phyloP scores from a whole-genome alignment of 306 rosid species.

The Quercus mongolica region DNA sequence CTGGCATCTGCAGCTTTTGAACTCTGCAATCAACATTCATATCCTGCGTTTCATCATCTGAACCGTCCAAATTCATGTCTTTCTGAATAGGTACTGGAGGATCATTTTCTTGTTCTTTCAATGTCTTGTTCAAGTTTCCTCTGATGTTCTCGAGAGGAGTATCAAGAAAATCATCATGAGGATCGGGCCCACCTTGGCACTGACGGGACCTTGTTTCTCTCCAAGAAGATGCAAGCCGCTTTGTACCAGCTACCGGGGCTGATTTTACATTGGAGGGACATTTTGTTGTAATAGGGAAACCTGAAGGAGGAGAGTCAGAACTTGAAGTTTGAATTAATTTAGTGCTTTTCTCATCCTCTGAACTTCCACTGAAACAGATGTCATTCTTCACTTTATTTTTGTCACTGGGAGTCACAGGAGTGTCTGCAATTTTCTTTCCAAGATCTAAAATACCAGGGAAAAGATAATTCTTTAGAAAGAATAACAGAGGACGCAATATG shows the following conservation, averaged over 20 bases:
- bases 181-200: slow-evolving; percentile 68
- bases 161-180: slow-evolving; percentile 90
- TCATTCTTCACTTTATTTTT: slow-evolving; percentile 35
- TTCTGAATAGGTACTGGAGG: slow-evolving; percentile 21
- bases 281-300: slow-evolving; percentile 31
- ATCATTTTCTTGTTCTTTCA: slow-evolving; percentile 29
- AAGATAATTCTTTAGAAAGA: slow-evolving; percentile 8
- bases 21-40: slow-evolving; percentile 35
- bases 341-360: slow-evolving; percentile 34
- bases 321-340: slow-evolving; percentile 18
- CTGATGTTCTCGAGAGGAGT: slow-evolving; percentile 80
- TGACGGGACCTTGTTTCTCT: slow-evolving; percentile 72
- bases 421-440: slow-evolving; percentile 35
- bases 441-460: slow-evolving; percentile 37
- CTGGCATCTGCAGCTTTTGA: slow-evolving; percentile 45
- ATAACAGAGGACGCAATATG: slow-evolving; percentile 5
- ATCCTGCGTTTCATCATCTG: slow-evolving; percentile 89
- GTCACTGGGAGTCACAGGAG: slow-evolving; percentile 30
- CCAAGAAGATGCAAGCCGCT: slow-evolving; percentile 77
- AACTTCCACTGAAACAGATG: slow-evolving; percentile 3
- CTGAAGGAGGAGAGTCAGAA: slow-evolving; percentile 29
- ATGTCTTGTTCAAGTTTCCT: slow-evolving; percentile 53
- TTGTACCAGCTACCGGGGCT: slow-evolving; percentile 44
- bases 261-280: slow-evolving; percentile 38
- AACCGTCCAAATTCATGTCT: slow-evolving; percentile 35